Evolutionary conservation across 192 early-diverging fungal genomes (phyloP).

Genomic region (Rhizophagus clarus): DNA sequence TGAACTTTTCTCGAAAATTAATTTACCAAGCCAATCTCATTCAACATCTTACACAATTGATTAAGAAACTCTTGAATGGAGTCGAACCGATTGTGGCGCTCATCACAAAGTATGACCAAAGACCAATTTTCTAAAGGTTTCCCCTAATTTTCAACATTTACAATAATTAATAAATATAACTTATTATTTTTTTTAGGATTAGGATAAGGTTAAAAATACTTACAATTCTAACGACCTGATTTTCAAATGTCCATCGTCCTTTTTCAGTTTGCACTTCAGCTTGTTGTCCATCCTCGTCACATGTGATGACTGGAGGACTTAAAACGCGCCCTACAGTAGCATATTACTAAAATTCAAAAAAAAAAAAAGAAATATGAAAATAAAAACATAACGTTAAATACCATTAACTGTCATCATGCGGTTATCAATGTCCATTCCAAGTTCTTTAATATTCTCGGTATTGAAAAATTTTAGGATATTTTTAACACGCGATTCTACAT

Average conservation of each 20-base stretch:
- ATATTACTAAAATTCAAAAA: background rate
- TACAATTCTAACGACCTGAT: background rate
- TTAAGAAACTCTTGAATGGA: background rate
- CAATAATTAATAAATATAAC: too few relatives aligned
- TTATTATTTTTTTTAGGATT: too few relatives aligned
- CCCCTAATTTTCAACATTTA: background rate
- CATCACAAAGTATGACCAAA: background rate
- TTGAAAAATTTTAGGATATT: background rate
- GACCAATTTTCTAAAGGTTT: background rate
- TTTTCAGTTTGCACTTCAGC: background rate
- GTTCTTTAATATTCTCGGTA: background rate
- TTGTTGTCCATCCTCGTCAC: background rate
- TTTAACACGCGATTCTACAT: background rate
- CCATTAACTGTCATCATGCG: slow-evolving; percentile 1
- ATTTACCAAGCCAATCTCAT: slow-evolving; percentile 4
- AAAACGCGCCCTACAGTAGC: background rate
- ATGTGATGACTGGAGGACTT: background rate
- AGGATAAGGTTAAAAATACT: background rate
- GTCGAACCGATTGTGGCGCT: background rate
- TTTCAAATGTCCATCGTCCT: background rate
- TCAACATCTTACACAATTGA: background rate
- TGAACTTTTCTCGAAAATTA: background rate
- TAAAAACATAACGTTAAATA: background rate
- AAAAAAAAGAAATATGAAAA: background rate
- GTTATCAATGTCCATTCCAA: background rate